Evolutionary conservation across 2,329 filamentous ascomycete genomes (phyloP).

Genomic region (Trichoderma sp.): DNA sequence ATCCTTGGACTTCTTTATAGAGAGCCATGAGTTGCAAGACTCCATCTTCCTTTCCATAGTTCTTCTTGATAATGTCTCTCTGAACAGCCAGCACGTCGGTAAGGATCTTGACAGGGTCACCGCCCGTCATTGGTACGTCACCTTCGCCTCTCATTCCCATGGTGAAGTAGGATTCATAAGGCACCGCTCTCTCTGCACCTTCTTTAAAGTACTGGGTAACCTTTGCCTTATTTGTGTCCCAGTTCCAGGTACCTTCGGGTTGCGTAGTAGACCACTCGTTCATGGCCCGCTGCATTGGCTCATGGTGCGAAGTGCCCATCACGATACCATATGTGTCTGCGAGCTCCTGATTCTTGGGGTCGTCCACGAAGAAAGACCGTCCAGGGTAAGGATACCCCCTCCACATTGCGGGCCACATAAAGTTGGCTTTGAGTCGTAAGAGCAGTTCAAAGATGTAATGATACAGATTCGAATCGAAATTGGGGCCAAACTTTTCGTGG

Average conservation of each 20-base stretch:
- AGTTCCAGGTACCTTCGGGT: conserved; percentile 58
- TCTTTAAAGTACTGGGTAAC: conserved; percentile 60
- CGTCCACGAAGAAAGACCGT: conserved; percentile 64
- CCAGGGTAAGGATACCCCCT: conserved; percentile 49
- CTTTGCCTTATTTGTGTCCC: conserved; percentile 57
- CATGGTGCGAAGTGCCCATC: conserved; percentile 65
- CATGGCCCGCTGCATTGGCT: conserved; percentile 64
- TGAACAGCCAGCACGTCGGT: conserved; percentile 58
- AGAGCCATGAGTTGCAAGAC: conserved; percentile 60
- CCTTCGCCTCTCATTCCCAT: conserved; percentile 61
- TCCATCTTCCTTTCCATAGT: conserved; percentile 49
- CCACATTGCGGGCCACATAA: conserved; percentile 70
- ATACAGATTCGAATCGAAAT: conserved; percentile 61
- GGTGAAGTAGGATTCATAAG: conserved; percentile 61
- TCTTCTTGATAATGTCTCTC: conserved; percentile 53
- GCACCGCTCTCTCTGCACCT: conserved; percentile 56
- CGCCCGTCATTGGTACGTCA: conserved; percentile 53
- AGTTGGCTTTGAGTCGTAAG: conserved; percentile 61
- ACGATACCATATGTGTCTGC: conserved; percentile 66
- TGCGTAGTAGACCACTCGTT: conserved; percentile 46
- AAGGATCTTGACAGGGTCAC: conserved; percentile 54
- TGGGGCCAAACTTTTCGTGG: conserved; percentile 48
- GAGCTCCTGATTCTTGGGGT: conserved; percentile 57
- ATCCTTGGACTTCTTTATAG: conserved; percentile 66
- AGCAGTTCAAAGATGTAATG: conserved; percentile 63